Base-by-base conservation (phyloP, 495 filamentous ascomycete species). In the Jackrogersella minutella region DNA sequence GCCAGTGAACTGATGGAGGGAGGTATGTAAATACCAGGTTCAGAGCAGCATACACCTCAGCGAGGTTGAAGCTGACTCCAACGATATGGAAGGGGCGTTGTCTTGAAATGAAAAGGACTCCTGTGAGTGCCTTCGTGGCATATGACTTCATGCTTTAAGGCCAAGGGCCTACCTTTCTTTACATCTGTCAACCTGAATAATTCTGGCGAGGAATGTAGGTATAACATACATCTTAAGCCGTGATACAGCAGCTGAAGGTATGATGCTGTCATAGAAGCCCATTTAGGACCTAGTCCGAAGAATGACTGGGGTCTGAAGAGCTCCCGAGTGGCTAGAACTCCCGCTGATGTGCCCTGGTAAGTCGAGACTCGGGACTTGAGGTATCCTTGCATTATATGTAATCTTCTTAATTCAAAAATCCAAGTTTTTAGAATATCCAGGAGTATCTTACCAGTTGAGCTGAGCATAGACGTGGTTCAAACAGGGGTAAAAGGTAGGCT, bases 321-420 rank as follows among this genome's bases (percentile, higher is more conserved):
- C 46, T 52, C 36, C 36, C 21, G 43, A 51, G 26, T 60, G 44
- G 57, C 34, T 31, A 43, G 34, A 60, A 41, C 22, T 1, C 26
- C 8, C 24, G 46, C 34, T 9, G 33, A 10, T 46, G 2, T 8
- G 31, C 46, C 46, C 14, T 24, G 46, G 43, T 33, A 30, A 2
- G 37, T 49, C 21, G 43, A 50, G 50, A 40, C 56, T 21, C 5
- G 33, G 56, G 58, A 4, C 26, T 43, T 37, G 26, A 43, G 59
- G 49, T 53, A 33, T 28, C 39, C 17, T 37, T 55, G 59, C 59
- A 62, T 62, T 36, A 49, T 11, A 13, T 47, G 58, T 44, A 68
- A 68, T 68, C 28, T 67, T 51, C n/a, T 54, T 58, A 39, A 47
- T 49, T 61, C 62, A 41, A 43, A 67, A 58, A 39, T 53, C 37